Evolutionary conservation across 2,329 filamentous ascomycete genomes (phyloP).

Genomic region (Colletotrichum cordylinicola): DNA sequence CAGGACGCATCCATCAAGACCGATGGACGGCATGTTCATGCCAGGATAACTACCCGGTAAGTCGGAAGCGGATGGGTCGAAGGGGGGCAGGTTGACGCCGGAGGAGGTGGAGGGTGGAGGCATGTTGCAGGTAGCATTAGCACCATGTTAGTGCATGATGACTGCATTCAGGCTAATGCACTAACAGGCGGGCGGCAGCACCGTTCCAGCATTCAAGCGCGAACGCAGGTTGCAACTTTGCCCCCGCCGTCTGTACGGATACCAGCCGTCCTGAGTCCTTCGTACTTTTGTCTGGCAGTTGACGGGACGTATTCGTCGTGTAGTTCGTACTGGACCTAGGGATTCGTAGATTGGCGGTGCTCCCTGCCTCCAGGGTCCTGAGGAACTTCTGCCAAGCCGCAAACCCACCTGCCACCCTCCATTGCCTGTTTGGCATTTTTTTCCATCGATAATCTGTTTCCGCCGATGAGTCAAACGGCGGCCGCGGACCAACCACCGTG

Average conservation of each 20-base stretch:
- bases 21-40: background rate
- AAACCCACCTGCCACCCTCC: slow-evolving; percentile 14
- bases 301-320: background rate
- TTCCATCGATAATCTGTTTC: background rate
- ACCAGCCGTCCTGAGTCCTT: background rate
- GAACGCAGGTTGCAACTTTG: background rate
- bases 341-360: background rate
- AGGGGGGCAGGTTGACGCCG: background rate
- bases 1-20: background rate
- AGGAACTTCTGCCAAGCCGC: slow-evolving; percentile 21
- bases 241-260: background rate
- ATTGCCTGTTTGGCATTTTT: background rate
- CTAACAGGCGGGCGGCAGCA: slow-evolving; percentile 7
- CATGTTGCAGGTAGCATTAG: background rate
- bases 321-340: background rate
- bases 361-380: slow-evolving; percentile 4
- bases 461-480: slow-evolving; percentile 18
- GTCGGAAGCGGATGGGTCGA: slow-evolving; percentile 12
- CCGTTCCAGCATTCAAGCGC: background rate
- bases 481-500: background rate
- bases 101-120: background rate
- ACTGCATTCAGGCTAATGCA: slow-evolving; percentile 6
- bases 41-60: slow-evolving; percentile 2
- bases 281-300: background rate
- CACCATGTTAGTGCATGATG: slow-evolving; percentile 11